Evolutionary conservation across 345 rosid species (phyloP).

Genomic region (Syzygium aqueum): DNA sequence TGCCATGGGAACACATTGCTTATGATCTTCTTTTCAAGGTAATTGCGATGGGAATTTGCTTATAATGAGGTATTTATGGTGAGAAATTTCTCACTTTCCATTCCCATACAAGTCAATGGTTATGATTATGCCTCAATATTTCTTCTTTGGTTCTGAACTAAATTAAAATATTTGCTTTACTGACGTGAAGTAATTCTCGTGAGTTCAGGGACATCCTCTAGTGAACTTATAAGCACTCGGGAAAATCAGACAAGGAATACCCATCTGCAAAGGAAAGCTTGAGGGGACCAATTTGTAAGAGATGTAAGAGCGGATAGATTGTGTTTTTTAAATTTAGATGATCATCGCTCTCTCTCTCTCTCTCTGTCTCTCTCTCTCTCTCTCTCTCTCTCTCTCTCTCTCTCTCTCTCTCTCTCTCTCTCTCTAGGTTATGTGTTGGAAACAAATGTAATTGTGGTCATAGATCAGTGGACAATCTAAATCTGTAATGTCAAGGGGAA

Average conservation of each 20-base stretch:
- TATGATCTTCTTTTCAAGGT: slow-evolving; percentile 94
- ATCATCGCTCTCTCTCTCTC: neutral
- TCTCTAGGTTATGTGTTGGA: neutral
- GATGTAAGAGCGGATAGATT: neutral
- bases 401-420: neutral
- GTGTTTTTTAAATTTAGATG: neutral
- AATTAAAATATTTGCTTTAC: neutral
- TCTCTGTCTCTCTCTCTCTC: neutral
- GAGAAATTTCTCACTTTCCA: neutral
- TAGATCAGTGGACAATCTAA: neutral
- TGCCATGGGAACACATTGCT: slow-evolving; percentile 96
- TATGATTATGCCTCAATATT: neutral
- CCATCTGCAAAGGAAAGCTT: slow-evolving; percentile 1
- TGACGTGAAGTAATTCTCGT: neutral
- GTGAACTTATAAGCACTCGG: slow-evolving; percentile 37
- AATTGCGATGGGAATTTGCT: neutral
- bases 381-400: neutral
- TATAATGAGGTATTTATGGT: neutral
- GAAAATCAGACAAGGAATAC: neutral
- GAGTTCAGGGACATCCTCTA: slow-evolving; percentile 53
- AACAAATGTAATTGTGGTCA: neutral
- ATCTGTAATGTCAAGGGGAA: neutral
- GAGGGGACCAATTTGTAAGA: neutral
- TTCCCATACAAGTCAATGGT: neutral
- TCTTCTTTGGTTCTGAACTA: neutral